Percentiles rank a stretch among this genome's conserved stretches.
Evolutionary conservation across 805 yeast genomes (phyloP).

Genomic region (Kluyveromyces starmeri): DNA sequence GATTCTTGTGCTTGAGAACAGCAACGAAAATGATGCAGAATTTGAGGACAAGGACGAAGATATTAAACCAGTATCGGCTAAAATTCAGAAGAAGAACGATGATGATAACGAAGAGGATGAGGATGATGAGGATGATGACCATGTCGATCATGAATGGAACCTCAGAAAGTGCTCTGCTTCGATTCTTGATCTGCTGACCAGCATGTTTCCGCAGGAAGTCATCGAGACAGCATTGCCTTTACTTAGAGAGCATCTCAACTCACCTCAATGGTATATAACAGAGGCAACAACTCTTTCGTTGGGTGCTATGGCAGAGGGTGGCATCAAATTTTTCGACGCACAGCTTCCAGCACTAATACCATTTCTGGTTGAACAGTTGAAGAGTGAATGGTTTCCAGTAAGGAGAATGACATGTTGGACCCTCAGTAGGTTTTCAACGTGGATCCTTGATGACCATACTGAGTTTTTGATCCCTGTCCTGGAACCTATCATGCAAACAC

Average conservation of each 20-base stretch:
- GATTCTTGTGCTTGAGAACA: conserved; percentile 49
- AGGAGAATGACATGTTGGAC: conserved; percentile 97
- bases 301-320: conserved; percentile 92
- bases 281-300: conserved; percentile 91
- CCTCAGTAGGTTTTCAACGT: conserved; percentile 68
- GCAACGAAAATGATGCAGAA: conserved; percentile 60
- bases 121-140: conserved; percentile 65
- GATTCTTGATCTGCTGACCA: conserved; percentile 73
- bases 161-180: conserved; percentile 92
- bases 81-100: conserved; percentile 40
- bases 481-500: conserved; percentile 63
- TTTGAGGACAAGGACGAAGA: conserved; percentile 83
- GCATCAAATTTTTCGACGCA: conserved; percentile 57
- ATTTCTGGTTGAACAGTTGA: conserved; percentile 68
- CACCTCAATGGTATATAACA: conserved; percentile 76
- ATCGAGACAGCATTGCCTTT: conserved; percentile 63
- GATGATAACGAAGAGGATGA: conserved; percentile 51
- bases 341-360: conserved; percentile 79
- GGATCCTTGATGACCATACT: conserved; percentile 72
- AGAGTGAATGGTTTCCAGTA: conserved; percentile 72
- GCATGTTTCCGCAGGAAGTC: conserved; percentile 57
- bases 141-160: conserved; percentile 73
- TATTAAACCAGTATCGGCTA: conserved; percentile 72
- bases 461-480: conserved; percentile 69
- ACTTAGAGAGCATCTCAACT: conserved; percentile 58